Base-by-base conservation (phyloP, 139 green algal genomes). In the Nannochloris sp. region DNA sequence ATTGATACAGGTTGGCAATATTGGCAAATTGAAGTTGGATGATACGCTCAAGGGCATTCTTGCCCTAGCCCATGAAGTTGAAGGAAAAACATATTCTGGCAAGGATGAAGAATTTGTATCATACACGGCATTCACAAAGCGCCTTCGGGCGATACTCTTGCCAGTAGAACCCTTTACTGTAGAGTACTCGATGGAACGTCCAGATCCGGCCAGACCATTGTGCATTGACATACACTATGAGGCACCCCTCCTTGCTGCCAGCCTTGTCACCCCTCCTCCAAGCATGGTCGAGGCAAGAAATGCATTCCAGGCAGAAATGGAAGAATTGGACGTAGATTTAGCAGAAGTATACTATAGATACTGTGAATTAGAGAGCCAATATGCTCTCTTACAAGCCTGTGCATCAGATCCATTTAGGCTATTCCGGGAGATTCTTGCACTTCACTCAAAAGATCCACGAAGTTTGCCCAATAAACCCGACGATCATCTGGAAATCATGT, bases 341-440 rank as follows among this genome's bases (percentile, higher is more conserved):
- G 56, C 19, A 34, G 55, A 14, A 53, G 11, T 59, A 16, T 65
- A 66, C 23, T 14, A 46, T 2, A 44, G 27, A 25, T 64, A 65
- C 37, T 44, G 60, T 46, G 86, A 95, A 71, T 70, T 83, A 48
- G 56, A 70, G 10, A 72, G 83, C 12, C 78, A 89, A 21, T 73
- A 79, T 21, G 62, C 75, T 12, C 80, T 90, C 64, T 83, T 91
- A 48, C 62, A 89, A 25, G 82, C 68, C 3, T 96, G 96, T 62
- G 73, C 72, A 9, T 69, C 87, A 31, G 73, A 63, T 21, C 88
- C 88, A 4, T 72, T 85, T 2, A 89, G 92, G 29, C 87, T 90
- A 61, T 78, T 92, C 50, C 82, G 88, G 60, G 75, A 72, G 4
- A 50, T 96, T 23, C 60, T 95, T 10, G 80, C 73, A 10, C 72